Evolutionary conservation across 148 eudicot genomes (phyloP).

Genomic region (Oxyria digyna): DNA sequence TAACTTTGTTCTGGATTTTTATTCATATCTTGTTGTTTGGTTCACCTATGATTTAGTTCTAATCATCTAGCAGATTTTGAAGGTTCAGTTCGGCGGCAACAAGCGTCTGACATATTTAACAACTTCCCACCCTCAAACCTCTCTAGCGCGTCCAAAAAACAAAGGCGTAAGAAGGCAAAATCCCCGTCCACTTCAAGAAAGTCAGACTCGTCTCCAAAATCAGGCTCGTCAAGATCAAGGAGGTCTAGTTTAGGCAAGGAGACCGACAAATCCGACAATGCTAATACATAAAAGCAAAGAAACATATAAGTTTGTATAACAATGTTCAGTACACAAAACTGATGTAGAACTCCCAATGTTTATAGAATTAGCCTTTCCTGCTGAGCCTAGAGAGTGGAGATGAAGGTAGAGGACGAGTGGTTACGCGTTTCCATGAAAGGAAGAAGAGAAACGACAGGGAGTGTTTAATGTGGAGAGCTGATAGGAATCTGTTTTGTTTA

Average conservation of each 20-base stretch:
- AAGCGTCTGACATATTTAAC: conserved; percentile 13
- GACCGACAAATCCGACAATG: background rate
- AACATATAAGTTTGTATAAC: background rate
- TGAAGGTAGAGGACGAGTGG: background rate
- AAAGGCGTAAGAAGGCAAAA: conserved; percentile 33
- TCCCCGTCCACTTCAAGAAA: conserved; percentile 20
- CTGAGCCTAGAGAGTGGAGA: background rate
- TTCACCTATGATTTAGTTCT: background rate
- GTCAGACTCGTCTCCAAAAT: conserved; percentile 17
- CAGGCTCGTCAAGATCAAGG: conserved; percentile 38
- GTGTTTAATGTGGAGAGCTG: background rate
- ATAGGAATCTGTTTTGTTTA: background rate
- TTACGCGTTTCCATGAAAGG: background rate
- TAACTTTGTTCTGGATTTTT: background rate
- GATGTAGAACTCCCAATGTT: background rate
- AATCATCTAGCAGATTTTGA: conserved; percentile 27
- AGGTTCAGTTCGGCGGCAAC: conserved; percentile 22
- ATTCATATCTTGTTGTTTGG: background rate
- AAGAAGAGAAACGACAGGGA: background rate
- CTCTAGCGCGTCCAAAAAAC: conserved; percentile 36
- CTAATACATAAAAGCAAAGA: conserved; percentile 1
- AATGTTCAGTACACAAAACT: background rate
- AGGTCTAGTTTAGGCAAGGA: conserved; percentile 24
- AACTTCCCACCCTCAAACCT: conserved; percentile 27
- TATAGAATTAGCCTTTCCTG: conserved; percentile 3